A percentile compares a stretch with the other conserved stretches of the same genome.
These are phyloP conservation scores for Corymbia citriodora DNA, from an alignment of 441 rosid genomes.

Conservation along the genomic window DNA sequence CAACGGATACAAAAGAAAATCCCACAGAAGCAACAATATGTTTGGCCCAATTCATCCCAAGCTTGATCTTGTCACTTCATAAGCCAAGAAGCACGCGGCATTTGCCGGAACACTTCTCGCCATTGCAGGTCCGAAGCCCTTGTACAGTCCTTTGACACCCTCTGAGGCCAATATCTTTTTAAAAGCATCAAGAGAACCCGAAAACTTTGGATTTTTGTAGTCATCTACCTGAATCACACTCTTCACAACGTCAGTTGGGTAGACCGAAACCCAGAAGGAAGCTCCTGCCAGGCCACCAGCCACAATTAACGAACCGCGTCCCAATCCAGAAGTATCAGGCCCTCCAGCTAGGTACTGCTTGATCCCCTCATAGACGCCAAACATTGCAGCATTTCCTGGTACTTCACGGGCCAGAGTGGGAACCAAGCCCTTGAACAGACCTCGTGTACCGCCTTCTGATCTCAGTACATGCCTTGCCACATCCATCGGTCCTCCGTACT, in stretches of 20 bases:
- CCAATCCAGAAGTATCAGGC: slow-evolving; percentile 71
- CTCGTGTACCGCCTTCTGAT: slow-evolving; percentile 73
- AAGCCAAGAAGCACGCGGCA: slow-evolving; percentile 95
- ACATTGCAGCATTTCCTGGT: slow-evolving; percentile 90
- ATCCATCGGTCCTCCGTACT: slow-evolving; percentile 94
- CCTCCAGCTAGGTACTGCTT: slow-evolving; percentile 85
- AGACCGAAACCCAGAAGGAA: slow-evolving; percentile 69
- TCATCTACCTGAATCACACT: slow-evolving; percentile 92
- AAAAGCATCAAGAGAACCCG: slow-evolving; percentile 73
- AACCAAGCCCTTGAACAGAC: slow-evolving; percentile 85
- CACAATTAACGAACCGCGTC: slow-evolving; percentile 68
- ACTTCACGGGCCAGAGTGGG: slow-evolving; percentile 91
- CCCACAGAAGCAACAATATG: not conserved
- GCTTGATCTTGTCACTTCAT: slow-evolving; percentile 79
- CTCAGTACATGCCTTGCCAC: slow-evolving; percentile 81
- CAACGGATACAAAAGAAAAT: not conserved
- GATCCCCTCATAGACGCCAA: slow-evolving; percentile 70
- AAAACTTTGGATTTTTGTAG: slow-evolving; percentile 65
- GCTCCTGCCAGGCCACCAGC: slow-evolving; percentile 96
- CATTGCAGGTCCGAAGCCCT: slow-evolving; percentile 95
- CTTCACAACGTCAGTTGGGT: slow-evolving; percentile 92
- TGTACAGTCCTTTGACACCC: slow-evolving; percentile 84
- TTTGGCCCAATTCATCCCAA: slow-evolving; percentile 27
- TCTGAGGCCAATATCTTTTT: slow-evolving; percentile 67
- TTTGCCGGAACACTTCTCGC: slow-evolving; percentile 90